A percentile compares a stretch with the other conserved stretches of the same genome.
phyloP scores from a whole-genome alignment of 169 alveolate genomes.

The Neospora caninum region DNA sequence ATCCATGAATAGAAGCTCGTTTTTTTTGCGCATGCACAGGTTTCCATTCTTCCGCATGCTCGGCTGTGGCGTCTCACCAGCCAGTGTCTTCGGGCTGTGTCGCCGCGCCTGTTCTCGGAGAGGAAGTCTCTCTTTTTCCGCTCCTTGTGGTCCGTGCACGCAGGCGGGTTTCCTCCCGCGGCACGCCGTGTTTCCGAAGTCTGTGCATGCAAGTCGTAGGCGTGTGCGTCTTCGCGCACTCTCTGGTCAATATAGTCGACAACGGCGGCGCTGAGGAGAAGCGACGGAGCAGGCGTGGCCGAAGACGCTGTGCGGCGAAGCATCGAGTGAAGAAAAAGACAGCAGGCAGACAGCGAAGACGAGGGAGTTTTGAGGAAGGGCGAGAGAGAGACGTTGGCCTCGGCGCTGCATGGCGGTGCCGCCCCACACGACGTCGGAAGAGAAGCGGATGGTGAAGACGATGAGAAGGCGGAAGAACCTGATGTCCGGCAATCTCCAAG shows the following conservation, averaged over 20 bases:
- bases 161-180: not conserved
- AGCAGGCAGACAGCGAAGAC: not conserved
- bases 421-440: not conserved
- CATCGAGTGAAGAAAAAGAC: not conserved
- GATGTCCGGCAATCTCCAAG: too few species aligned
- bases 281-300: not conserved
- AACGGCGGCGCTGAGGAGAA: slow-evolving; percentile 8
- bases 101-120: not conserved
- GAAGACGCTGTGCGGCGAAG: not conserved
- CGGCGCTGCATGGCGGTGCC: not conserved
- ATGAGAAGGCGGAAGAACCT: too few species aligned
- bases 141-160: not conserved
- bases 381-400: not conserved
- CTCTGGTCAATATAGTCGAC: not conserved
- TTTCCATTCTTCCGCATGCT: too few species aligned
- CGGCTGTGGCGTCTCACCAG: not conserved
- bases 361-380: not conserved
- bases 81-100: not conserved
- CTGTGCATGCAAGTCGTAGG: not conserved
- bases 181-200: not conserved
- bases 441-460: too few species aligned
- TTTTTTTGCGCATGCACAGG: too few species aligned
- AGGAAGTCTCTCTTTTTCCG: not conserved
- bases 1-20: too few species aligned
- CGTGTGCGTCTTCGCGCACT: not conserved